A percentile compares a stretch with the other conserved stretches of the same genome.
Evolutionary conservation across 139 green algal species (phyloP).

Genomic region (Tetraselmis striata): DNA sequence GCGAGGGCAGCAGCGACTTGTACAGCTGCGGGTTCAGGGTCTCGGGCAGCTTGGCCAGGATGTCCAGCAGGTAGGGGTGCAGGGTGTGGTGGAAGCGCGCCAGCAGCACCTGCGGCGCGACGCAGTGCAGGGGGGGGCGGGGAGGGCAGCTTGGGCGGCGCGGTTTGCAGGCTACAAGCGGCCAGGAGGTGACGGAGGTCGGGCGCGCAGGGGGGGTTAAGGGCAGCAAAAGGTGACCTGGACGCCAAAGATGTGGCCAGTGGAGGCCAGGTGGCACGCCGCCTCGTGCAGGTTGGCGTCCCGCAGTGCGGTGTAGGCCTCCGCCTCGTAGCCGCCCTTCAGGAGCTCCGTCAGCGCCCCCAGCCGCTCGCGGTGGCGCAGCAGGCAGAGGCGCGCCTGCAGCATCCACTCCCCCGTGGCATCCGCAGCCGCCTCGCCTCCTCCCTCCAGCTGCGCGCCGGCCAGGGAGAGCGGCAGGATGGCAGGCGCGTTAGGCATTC

Average conservation of each 20-base stretch:
- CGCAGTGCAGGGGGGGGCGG: too few species aligned
- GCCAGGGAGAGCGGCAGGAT: too few species aligned
- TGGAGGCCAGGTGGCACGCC: background rate
- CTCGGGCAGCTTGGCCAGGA: background rate
- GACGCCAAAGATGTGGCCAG: background rate
- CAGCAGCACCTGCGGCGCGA: too few species aligned
- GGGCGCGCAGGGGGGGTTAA: too few species aligned
- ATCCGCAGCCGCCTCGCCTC: too few species aligned
- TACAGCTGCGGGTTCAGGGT: background rate
- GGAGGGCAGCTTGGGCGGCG: too few species aligned
- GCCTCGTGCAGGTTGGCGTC: background rate
- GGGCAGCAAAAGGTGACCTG: too few species aligned
- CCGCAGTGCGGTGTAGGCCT: background rate
- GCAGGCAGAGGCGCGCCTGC: background rate
- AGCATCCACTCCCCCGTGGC: background rate
- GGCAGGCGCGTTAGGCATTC: too few species aligned
- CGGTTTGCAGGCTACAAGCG: too few species aligned
- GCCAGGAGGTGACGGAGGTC: too few species aligned
- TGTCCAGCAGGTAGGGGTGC: background rate
- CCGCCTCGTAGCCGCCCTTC: background rate
- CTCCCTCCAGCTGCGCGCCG: too few species aligned
- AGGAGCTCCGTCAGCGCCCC: background rate
- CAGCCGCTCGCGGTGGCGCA: background rate
- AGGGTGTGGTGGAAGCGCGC: background rate
- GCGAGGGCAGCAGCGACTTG: background rate